Conservation (phyloP, 2,329 filamentous ascomycete genomes). For the Neophaeococcomyces mojaviensis region DNA sequence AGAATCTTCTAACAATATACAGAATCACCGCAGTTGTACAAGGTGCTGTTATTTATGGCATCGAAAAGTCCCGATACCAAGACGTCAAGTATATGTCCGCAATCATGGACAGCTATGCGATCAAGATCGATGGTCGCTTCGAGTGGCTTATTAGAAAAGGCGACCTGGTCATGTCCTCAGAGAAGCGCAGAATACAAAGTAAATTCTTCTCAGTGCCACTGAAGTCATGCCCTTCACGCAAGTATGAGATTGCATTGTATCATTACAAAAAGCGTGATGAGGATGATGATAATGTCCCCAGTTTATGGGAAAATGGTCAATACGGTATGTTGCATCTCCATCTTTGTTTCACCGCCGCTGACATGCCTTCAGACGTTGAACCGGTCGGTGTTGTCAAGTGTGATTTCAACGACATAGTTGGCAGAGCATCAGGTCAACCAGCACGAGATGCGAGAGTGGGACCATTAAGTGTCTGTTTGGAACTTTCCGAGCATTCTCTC, state of each 20-base stretch:
- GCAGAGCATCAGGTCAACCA: neutral
- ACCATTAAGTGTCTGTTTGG: neutral
- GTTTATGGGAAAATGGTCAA: neutral
- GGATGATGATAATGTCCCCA: slow-evolving; percentile 2
- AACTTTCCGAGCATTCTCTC: neutral
- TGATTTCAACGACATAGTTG: neutral
- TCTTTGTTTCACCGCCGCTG: neutral
- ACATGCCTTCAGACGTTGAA: neutral
- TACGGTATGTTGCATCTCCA: neutral
- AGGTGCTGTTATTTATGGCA: slow-evolving; percentile 2
- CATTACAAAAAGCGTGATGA: neutral
- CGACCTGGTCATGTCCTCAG: neutral
- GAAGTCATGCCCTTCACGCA: neutral
- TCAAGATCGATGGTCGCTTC: neutral
- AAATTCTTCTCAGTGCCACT: neutral
- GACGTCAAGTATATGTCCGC: neutral
- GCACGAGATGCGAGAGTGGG: neutral
- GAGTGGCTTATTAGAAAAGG: neutral
- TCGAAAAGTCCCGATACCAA: neutral
- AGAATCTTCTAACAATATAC: neutral
- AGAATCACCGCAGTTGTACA: slow-evolving; percentile 1
- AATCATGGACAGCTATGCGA: neutral
- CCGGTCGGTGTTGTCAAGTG: neutral
- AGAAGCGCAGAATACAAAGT: neutral
- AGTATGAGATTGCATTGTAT: neutral